Conservation (phyloP, 805 yeast species). For the Saccharomyces cerevisiae region DNA sequence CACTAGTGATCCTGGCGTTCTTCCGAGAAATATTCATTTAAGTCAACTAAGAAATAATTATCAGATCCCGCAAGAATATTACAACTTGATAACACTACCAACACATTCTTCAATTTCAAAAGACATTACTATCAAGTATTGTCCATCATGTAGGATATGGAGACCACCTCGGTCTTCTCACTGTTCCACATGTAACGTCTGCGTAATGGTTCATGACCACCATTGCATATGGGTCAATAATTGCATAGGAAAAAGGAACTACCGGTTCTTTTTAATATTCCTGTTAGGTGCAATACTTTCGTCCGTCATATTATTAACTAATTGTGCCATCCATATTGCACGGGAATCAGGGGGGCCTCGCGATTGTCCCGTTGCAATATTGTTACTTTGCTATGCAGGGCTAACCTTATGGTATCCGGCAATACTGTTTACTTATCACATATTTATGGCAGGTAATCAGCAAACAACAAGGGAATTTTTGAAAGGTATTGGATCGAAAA, state of each 20-base stretch:
- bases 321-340: slow-evolving; percentile 18
- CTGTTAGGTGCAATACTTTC: slow-evolving; percentile 33
- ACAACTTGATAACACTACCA: slow-evolving; percentile 43
- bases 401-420: slow-evolving; percentile 48
- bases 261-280: slow-evolving; percentile 50
- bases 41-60: slow-evolving; percentile 31
- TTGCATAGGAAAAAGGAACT: slow-evolving; percentile 70
- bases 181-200: slow-evolving; percentile 60
- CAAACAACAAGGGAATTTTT: slow-evolving; percentile 70
- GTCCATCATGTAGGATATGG: slow-evolving; percentile 63
- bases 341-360: slow-evolving; percentile 5
- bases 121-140: slow-evolving; percentile 41
- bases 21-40: slow-evolving; percentile 61
- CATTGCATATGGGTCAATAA: slow-evolving; percentile 65
- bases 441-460: slow-evolving; percentile 45
- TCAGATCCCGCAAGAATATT: slow-evolving; percentile 50
- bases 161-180: slow-evolving; percentile 70
- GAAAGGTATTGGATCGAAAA: slow-evolving; percentile 35
- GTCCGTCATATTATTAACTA: slow-evolving; percentile 21
- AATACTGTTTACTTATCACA: slow-evolving; percentile 45
- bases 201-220: slow-evolving; percentile 59
- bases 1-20: slow-evolving; percentile 58
- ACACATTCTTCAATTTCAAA: slow-evolving; percentile 15
- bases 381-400: slow-evolving; percentile 44
- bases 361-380: slow-evolving; percentile 36